phyloP scores from a whole-genome alignment of 1,284 basidiomycete species.

The Anthracocystis panici-leucophaei region DNA sequence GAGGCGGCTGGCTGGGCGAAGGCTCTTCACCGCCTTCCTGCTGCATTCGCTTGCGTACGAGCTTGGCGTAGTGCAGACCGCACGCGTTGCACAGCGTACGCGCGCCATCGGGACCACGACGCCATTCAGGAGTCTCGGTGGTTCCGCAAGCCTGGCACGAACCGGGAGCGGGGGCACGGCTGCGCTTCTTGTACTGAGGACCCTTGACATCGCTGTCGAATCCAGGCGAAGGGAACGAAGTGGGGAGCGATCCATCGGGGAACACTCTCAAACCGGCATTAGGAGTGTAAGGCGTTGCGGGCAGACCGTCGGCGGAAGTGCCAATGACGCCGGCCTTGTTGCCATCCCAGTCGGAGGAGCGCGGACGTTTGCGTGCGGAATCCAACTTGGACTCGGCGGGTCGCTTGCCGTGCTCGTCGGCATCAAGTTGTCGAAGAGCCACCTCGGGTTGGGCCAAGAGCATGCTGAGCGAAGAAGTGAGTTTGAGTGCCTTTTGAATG shows the following conservation, averaged over 20 bases:
- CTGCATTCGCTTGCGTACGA: conserved; percentile 56
- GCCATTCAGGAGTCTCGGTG: conserved; percentile 67
- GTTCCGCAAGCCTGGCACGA: conserved; percentile 63
- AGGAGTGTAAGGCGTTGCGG: conserved; percentile 25
- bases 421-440: conserved; percentile 45
- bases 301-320: conserved; percentile 12
- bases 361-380: conserved; percentile 48
- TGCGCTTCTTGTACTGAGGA: conserved; percentile 67
- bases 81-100: conserved; percentile 69
- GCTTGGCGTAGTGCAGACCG: conserved; percentile 61
- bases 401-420: conserved; percentile 42
- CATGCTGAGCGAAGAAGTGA: conserved; percentile 56
- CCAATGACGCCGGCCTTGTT: conserved; percentile 10
- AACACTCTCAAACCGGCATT: conserved; percentile 30
- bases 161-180: conserved; percentile 65
- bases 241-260: conserved; percentile 46
- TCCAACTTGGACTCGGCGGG: conserved; percentile 46
- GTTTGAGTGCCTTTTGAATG: conserved; percentile 53
- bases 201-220: conserved; percentile 40
- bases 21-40: conserved; percentile 48
- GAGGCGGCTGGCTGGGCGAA: conserved; percentile 27
- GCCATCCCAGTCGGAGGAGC: conserved; percentile 47
- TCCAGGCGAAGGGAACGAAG: conserved; percentile 42
- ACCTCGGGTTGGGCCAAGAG: conserved; percentile 52
- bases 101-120: conserved; percentile 66